Evolutionary conservation across 257 asterid species (phyloP).

Genomic region (Fraxinus cuspidata): DNA sequence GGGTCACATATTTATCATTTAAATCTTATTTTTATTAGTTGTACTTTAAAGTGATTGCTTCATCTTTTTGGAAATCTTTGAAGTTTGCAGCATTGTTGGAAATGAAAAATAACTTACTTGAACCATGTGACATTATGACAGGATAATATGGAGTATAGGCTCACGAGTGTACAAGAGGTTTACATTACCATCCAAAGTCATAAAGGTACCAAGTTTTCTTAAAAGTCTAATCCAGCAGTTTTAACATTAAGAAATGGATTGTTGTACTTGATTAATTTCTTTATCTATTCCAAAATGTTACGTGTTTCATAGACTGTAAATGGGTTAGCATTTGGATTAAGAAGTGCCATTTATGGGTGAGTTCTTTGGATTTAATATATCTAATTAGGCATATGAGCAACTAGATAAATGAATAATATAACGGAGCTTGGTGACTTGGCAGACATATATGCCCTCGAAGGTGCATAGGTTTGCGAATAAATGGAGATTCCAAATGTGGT

Average conservation of each 20-base stretch:
- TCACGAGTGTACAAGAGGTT: constrained; percentile 76
- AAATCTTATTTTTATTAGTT: background rate
- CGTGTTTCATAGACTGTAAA: background rate
- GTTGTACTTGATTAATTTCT: background rate
- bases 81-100: constrained; percentile 6
- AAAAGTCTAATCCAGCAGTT: background rate
- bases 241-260: constrained; percentile 17
- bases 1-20: background rate
- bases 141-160: constrained; percentile 95
- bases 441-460: background rate
- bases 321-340: constrained; percentile 2
- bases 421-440: background rate
- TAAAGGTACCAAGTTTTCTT: constrained; percentile 53
- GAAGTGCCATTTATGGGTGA: background rate
- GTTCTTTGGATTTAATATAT: background rate
- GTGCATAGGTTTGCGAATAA: background rate
- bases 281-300: constrained; percentile 6
- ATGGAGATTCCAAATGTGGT: background rate
- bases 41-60: background rate
- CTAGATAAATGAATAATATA: background rate
- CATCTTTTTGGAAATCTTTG: constrained; percentile 2
- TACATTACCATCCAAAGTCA: constrained; percentile 71
- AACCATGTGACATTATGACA: constrained; percentile 34
- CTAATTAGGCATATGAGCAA: background rate
- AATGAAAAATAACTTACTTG: constrained; percentile 28